phyloP scores from a whole-genome alignment of 129 eudicot species.

The Dittrichia graveolens region DNA sequence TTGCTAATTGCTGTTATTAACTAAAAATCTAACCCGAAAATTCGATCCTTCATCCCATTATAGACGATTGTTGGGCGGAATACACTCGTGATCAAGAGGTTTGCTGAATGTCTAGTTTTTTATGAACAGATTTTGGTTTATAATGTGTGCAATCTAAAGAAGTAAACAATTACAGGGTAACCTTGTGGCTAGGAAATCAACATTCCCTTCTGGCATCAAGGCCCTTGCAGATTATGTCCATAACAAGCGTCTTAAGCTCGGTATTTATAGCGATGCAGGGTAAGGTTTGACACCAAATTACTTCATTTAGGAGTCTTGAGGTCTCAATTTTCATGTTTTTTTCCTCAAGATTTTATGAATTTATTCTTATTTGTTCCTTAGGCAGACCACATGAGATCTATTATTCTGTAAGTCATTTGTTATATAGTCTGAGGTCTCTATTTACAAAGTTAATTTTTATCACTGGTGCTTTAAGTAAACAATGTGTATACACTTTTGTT shows the following conservation, averaged over 20 bases:
- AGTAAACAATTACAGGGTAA: conserved; percentile 49
- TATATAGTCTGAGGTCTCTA: too few species aligned
- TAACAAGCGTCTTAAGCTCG: conserved; percentile 85
- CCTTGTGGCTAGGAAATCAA: conserved; percentile 66
- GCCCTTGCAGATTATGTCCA: conserved; percentile 87
- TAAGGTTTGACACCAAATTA: conserved; percentile 8
- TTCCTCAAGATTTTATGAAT: background rate
- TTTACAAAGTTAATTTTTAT: background rate
- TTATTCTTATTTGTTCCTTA: background rate
- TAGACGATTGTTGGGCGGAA: conserved; percentile 99
- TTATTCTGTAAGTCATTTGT: too few species aligned
- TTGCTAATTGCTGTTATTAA: background rate
- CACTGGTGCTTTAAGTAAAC: background rate
- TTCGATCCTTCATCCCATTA: background rate
- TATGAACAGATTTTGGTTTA: background rate
- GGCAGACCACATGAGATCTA: background rate
- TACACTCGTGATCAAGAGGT: conserved; percentile 66
- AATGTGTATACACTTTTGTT: background rate
- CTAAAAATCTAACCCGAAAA: conserved; percentile 7
- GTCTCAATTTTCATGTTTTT: background rate
- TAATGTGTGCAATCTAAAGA: background rate
- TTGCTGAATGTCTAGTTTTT: background rate
- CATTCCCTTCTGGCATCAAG: conserved; percentile 88
- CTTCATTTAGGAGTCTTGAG: background rate
- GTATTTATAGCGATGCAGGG: conserved; percentile 94